Percentiles rank a stretch among this genome's conserved stretches.
phyloP scores from a whole-genome alignment of 2,329 filamentous ascomycete species.

The Dactylellina parvicollis region DNA sequence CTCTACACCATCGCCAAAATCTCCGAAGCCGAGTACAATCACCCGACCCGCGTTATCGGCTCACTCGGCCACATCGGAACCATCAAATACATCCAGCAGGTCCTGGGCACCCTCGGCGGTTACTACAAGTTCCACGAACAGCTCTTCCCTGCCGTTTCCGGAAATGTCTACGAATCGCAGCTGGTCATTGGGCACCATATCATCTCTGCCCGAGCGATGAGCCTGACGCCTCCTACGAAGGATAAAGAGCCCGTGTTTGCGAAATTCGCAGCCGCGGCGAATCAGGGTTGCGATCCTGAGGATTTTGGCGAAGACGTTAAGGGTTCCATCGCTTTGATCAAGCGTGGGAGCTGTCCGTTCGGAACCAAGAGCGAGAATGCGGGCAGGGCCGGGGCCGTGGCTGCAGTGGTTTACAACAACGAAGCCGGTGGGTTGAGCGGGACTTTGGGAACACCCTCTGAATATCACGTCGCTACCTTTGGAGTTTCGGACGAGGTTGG shows the following conservation, averaged over 20 bases:
- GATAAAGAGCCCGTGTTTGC: conserved; percentile 70
- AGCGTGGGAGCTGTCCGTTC: conserved; percentile 76
- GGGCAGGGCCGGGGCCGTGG: conserved; percentile 74
- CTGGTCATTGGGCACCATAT: conserved; percentile 68
- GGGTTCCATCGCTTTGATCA: conserved; percentile 76
- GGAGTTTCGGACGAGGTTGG: conserved; percentile 34
- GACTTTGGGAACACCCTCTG: conserved; percentile 71
- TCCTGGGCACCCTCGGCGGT: conserved; percentile 64
- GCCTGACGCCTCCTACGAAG: conserved; percentile 73
- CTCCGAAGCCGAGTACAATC: conserved; percentile 70
- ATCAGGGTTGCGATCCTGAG: conserved; percentile 71
- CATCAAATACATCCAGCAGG: conserved; percentile 70
- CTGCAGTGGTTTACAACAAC: conserved; percentile 79
- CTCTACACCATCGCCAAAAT: conserved; percentile 72
- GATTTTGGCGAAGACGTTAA: conserved; percentile 71
- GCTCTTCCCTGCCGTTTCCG: conserved; percentile 71
- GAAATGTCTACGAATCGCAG: conserved; percentile 69
- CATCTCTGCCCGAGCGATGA: conserved; percentile 69
- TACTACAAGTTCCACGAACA: conserved; percentile 74
- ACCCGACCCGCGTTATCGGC: conserved; percentile 77
- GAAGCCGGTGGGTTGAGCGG: conserved; percentile 71
- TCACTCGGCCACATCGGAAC: conserved; percentile 73
- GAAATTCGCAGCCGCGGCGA: conserved; percentile 69
- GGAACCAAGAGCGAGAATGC: conserved; percentile 76
- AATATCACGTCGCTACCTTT: conserved; percentile 49